Base-by-base conservation (phyloP, 805 yeast species). In the Huiozyma naganishii region DNA sequence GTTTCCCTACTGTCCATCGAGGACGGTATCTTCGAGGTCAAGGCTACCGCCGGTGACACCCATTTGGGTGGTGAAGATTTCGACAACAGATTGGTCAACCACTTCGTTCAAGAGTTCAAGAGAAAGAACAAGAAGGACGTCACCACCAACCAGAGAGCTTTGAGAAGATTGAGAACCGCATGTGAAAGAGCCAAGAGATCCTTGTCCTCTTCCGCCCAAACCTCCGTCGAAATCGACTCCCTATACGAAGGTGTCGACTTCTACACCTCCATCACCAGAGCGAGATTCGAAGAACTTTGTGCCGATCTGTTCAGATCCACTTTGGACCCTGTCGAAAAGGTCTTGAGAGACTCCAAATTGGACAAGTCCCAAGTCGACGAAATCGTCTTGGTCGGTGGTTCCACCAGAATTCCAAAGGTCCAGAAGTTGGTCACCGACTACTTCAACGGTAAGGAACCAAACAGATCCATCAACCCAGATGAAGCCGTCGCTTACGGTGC, bases 401-500 rank as follows among this genome's bases (percentile, higher is more conserved):
- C 97, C 54, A 89, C 97, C 62, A 89, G 97, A 83, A 89, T 89
- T 76, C 97, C 97, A 77, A 89, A 86, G 78, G 83, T 90, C 58
- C 97, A 89, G 76, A 89, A 89, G 71, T 79, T 89, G 62, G 95
- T 89, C 46, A 84, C 95, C 58, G 97, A 90, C 72, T 90, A 77
- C 84, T 89, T 90, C 82, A 87, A 89, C 72, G 97, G 97, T 70
- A 90, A 89, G 76, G 95, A 89, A 74, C 96, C 95, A 72, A 86
- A 87, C 79, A 87, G 82, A 77, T 87, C 96, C 47, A 89, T 89
- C 71, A 89, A 89, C 83, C 97, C 97, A 61, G 97, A 89, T 77
- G 97, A 88, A 77, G 97, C 97, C 66, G 97, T 88, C 70, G 97
- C 97, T 64, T 88, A 88, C 76, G 97, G 97, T 83, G 97, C 97